Evolutionary conservation across 2,329 filamentous ascomycete species (phyloP), one percentile per base, ranked within the genome.

Genomic region (Diaporthe sp.): DNA sequence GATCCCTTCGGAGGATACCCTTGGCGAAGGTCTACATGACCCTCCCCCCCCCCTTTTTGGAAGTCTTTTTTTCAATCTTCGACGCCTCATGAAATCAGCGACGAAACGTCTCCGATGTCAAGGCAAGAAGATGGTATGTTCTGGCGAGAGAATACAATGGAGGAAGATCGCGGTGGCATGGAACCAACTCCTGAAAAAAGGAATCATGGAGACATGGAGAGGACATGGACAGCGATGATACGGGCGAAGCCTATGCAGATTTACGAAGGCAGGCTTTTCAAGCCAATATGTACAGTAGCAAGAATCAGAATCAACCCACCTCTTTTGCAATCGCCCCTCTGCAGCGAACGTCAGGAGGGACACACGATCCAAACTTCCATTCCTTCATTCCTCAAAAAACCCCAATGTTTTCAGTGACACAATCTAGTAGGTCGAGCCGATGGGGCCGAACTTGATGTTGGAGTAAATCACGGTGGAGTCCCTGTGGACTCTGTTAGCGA

Each of bases 401-500:
- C 22, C 13, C 37, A 39, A 20, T 22, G 22, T 65, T 12, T 4
- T 28, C 15, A 12, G 12, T 47, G 17, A 47, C 25, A 47, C 25
- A 68, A 4, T 68, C 47, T 68, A 68, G 63, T 70, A 79, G 8
- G 78, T 79, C 8, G 75, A 78, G 53, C 76, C 72, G 31, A 80
- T 79, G 7, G 79, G 75, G 1, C 78, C 78, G 70, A 78, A 78
- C 72, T 79, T 80, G 68, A 80, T 77, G 65, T 79, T 79, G 47
- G 79, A 78, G 73, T 80, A 76, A 28, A 75, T 71, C 9, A 78
- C 74, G 34, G 72, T 86, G 31, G 85, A 86, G 20, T 73, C 70
- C 7, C 63, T 75, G 39, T 15, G 20, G 15, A 1, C 20, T 61
- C n/a, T 44, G 47, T 70, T 7, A 70, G 65, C 31, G 9, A 28